Evolutionary conservation across 2,329 filamentous ascomycete genomes (phyloP).

Genomic region (Hortaea werneckii): DNA sequence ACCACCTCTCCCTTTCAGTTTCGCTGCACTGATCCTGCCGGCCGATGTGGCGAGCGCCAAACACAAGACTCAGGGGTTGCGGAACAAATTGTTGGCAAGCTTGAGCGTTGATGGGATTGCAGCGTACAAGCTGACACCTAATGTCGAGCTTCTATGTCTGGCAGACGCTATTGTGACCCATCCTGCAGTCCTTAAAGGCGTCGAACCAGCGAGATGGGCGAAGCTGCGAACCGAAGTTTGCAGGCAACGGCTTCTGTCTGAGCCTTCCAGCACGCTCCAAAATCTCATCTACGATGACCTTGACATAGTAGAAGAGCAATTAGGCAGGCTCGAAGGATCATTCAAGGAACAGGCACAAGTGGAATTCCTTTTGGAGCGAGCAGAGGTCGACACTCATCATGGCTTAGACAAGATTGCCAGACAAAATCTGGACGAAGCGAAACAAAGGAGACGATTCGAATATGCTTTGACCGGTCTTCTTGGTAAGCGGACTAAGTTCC

Average conservation of each 20-base stretch:
- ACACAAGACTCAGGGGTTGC: conserved; percentile 32
- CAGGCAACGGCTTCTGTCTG: conserved; percentile 57
- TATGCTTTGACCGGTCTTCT: conserved; percentile 79
- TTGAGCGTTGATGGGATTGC: conserved; percentile 77
- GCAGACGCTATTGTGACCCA: conserved; percentile 52
- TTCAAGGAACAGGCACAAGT: conserved; percentile 37
- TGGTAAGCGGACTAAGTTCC: conserved; percentile 74
- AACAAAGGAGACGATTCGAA: conserved; percentile 56
- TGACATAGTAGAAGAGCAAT: conserved; percentile 38
- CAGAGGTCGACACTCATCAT: conserved; percentile 74
- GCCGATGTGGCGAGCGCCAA: conserved; percentile 31
- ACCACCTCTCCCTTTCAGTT: conserved; percentile 57
- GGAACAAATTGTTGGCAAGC: conserved; percentile 53
- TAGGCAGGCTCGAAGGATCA: not conserved
- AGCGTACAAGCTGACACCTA: conserved; percentile 73
- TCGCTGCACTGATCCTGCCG: conserved; percentile 42
- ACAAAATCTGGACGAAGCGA: conserved; percentile 59
- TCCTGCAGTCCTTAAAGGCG: conserved; percentile 35
- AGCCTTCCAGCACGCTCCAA: conserved; percentile 51
- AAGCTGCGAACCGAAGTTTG: conserved; percentile 64
- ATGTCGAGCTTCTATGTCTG: conserved; percentile 73
- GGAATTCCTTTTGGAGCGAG: conserved; percentile 69
- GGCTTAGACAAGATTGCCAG: conserved; percentile 68
- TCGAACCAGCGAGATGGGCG: conserved; percentile 47
- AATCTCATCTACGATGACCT: conserved; percentile 51